Percentiles rank a stretch among this genome's conserved stretches.
phyloP scores from a whole-genome alignment of 108 stramenopile genomes.

The Aureococcus anophagefferens region DNA sequence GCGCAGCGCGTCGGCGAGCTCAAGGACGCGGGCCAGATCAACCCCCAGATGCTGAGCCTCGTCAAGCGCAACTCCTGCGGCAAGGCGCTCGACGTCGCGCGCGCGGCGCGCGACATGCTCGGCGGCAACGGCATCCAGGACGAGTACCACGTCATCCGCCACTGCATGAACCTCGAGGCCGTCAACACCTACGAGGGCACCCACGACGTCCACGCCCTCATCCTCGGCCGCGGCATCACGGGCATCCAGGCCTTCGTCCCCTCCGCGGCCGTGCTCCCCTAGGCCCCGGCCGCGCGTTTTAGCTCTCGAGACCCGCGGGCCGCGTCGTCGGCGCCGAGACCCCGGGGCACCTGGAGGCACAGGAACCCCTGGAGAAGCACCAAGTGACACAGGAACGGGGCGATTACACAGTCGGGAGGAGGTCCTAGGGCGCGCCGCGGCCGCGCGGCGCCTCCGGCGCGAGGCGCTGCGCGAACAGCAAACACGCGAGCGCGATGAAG shows the following conservation, averaged over 20 bases:
- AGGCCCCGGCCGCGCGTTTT: no score
- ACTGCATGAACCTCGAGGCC: slow-evolving; percentile 86
- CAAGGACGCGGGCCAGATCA: slow-evolving; percentile 60
- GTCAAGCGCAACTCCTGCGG: slow-evolving; percentile 88
- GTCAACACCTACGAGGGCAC: slow-evolving; percentile 98
- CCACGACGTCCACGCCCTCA: slow-evolving; percentile 88
- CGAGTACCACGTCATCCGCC: slow-evolving; percentile 92
- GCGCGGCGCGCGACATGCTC: slow-evolving; percentile 76
- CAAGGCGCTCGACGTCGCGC: slow-evolving; percentile 75
- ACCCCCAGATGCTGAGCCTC: slow-evolving; percentile 79
- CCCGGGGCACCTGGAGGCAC: no score
- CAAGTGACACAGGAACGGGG: no score
- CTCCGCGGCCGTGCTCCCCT: no score
- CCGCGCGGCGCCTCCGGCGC: no score
- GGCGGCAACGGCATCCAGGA: slow-evolving; percentile 93
- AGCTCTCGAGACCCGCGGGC: no score
- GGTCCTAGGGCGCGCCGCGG: no score
- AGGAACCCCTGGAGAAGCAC: no score
- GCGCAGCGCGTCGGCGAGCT: slow-evolving; percentile 73
- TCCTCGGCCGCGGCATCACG: slow-evolving; percentile 83
- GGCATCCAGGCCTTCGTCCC: slow-evolving; percentile 78
- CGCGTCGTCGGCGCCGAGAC: no score
- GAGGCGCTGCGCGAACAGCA: no score
- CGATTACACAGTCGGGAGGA: no score
- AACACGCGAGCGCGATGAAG: no score